phyloP scores from a whole-genome alignment of 495 filamentous ascomycete species.

The Penicillium waksmanii region DNA sequence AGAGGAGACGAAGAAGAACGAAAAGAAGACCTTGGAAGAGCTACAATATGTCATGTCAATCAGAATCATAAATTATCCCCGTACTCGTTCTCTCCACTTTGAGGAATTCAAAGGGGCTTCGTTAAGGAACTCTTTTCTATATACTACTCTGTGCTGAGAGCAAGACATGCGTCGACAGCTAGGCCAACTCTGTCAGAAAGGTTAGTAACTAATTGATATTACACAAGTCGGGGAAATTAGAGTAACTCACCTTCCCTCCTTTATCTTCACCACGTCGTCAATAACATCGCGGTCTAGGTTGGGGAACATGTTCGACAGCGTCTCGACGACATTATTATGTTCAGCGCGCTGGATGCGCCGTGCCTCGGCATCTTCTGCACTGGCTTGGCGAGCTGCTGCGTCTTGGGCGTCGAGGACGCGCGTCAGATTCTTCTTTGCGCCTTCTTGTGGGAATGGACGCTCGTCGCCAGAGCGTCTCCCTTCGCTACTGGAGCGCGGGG shows the following conservation, averaged over 20 bases:
- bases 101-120: background rate
- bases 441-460: conserved; percentile 15
- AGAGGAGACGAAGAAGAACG: background rate
- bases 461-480: conserved; percentile 52
- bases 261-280: conserved; percentile 89
- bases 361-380: conserved; percentile 89
- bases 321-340: conserved; percentile 89
- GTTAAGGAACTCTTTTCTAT: conserved; percentile 19
- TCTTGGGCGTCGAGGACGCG: conserved; percentile 68
- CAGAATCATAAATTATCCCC: background rate
- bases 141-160: conserved; percentile 61
- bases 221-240: background rate
- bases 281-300: conserved; percentile 89
- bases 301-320: conserved; percentile 89
- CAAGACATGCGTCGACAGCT: conserved; percentile 90
- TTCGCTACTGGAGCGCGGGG: conserved; percentile 49
- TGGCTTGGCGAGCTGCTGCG: conserved; percentile 90
- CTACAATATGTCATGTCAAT: conserved; percentile 1
- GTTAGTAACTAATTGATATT: no score
- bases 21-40: no score
- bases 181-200: conserved; percentile 69
- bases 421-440: conserved; percentile 34
- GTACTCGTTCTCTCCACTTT: background rate
- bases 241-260: conserved; percentile 79
- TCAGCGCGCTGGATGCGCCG: conserved; percentile 81